Percentiles rank a stretch among this genome's conserved stretches.
These are phyloP conservation scores for Tulasnella sp. DNA, from an alignment of 768 basidiomycete genomes.

Conservation along the genomic window DNA sequence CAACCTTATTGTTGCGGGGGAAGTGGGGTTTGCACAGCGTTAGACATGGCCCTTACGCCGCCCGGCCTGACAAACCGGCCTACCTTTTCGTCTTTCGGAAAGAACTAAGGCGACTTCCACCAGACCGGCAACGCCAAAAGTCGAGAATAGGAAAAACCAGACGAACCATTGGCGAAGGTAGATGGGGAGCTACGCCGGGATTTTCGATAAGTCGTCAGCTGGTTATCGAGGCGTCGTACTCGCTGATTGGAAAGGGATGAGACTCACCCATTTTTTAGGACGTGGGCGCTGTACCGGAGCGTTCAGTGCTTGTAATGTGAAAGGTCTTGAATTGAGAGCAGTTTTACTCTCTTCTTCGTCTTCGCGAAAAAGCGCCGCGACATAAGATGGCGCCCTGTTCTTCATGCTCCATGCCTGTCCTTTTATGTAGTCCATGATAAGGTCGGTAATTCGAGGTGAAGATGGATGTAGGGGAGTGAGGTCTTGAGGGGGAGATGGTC, in stretches of 20 bases:
- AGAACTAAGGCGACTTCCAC: not conserved
- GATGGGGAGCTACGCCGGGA: conserved; percentile 7
- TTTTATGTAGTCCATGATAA: not conserved
- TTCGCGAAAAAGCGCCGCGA: not conserved
- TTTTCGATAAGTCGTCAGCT: not conserved
- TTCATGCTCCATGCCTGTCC: not conserved
- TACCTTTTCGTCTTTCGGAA: conserved; percentile 6
- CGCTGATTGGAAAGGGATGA: not conserved
- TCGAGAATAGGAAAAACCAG: conserved; percentile 1
- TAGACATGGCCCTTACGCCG: not conserved
- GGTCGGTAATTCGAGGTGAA: not conserved
- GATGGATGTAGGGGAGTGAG: not conserved
- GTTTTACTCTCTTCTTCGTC: not conserved
- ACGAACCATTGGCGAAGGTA: conserved; percentile 10
- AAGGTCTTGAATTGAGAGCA: not conserved
- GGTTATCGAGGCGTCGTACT: too few species aligned
- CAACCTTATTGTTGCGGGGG: conserved; percentile 2
- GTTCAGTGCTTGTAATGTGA: not conserved
- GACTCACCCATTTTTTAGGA: conserved; percentile 6
- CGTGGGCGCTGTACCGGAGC: not conserved
- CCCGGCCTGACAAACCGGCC: not conserved
- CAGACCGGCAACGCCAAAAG: not conserved
- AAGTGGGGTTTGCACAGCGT: not conserved
- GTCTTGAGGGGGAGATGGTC: not conserved
- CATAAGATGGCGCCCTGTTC: not conserved